phyloP scores from a whole-genome alignment of 2,329 filamentous ascomycete species.

The Epichloe coenophiala region DNA sequence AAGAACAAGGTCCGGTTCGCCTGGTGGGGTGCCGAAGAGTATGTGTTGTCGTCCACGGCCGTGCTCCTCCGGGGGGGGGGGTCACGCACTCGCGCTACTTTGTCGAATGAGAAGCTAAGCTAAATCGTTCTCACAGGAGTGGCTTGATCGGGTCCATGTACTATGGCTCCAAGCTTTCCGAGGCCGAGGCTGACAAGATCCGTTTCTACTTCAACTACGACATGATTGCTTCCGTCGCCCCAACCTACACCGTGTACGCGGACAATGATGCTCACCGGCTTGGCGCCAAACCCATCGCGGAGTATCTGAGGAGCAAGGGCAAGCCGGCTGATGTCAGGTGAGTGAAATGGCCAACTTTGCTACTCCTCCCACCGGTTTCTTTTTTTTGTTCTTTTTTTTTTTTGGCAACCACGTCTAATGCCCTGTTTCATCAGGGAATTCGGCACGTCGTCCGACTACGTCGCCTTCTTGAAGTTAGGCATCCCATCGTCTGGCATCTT shows the following conservation, averaged over 20 bases:
- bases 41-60: slow-evolving; percentile 8
- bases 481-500: slow-evolving; percentile 25
- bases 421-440: slow-evolving; percentile 12
- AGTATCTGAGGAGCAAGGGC: slow-evolving; percentile 17
- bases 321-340: slow-evolving; percentile 16
- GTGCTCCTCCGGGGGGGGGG: too few species aligned
- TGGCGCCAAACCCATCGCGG: slow-evolving; percentile 18
- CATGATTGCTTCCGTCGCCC: slow-evolving; percentile 45
- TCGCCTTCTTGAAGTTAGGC: slow-evolving; percentile 22
- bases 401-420: not conserved
- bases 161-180: slow-evolving; percentile 23
- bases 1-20: slow-evolving; percentile 27
- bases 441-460: slow-evolving; percentile 23
- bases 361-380: too few species aligned
- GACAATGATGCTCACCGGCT: slow-evolving; percentile 24
- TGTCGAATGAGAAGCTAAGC: too few species aligned
- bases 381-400: not conserved
- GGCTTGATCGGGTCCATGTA: slow-evolving; percentile 29
- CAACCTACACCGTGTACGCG: slow-evolving; percentile 26
- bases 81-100: too few species aligned
- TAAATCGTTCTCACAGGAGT: slow-evolving; percentile 11
- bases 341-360: not conserved
- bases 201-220: slow-evolving; percentile 58
- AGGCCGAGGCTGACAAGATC: slow-evolving; percentile 37
- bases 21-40: slow-evolving; percentile 28